Conservation (phyloP, 352 stramenopile genomes). For the Phytophthora citrophthora region DNA sequence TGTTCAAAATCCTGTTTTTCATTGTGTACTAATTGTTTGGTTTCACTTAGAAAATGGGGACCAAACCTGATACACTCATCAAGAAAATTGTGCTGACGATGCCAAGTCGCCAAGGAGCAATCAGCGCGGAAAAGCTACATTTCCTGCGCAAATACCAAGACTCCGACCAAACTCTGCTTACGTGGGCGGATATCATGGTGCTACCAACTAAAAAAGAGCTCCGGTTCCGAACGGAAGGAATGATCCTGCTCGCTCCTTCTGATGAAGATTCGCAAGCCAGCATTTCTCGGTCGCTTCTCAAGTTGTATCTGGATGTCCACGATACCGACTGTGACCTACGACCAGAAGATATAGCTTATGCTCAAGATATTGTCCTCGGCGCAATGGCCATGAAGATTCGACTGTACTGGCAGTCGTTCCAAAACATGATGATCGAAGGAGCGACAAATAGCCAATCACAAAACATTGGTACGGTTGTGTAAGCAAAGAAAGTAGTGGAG, state of each 20-base stretch:
- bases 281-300: slow-evolving; percentile 13
- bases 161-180: slow-evolving; percentile 6
- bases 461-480: background rate
- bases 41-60: slow-evolving; percentile 2
- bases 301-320: slow-evolving; percentile 20
- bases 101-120: slow-evolving; percentile 10
- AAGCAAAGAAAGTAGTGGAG: too few species aligned
- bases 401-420: slow-evolving; percentile 21
- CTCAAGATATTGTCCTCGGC: slow-evolving; percentile 23
- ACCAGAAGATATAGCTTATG: slow-evolving; percentile 17
- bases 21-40: background rate
- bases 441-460: background rate
- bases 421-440: slow-evolving; percentile 23
- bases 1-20: background rate
- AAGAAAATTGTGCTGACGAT: slow-evolving; percentile 16
- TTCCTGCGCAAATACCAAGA: slow-evolving; percentile 21
- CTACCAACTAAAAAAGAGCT: slow-evolving; percentile 16
- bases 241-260: slow-evolving; percentile 7
- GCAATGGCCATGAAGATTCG: slow-evolving; percentile 24
- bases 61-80: slow-evolving; percentile 15
- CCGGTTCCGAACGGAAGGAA: slow-evolving; percentile 15
- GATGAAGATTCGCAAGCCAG: background rate
- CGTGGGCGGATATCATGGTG: slow-evolving; percentile 24
- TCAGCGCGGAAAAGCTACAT: slow-evolving; percentile 22
- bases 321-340: background rate